Evolutionary conservation across 345 rosid genomes (phyloP).

Genomic region (Arabidopsis thaliana): TAIR10.1 NC_003076.8:6528001-6528500

Average conservation of each 20-base stretch:
- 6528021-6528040: constrained; percentile 81
- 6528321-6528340: constrained; percentile 4
- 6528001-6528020: constrained; percentile 54
- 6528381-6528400: constrained; percentile 81
- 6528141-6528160: constrained; percentile 82
- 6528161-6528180: constrained; percentile 90
- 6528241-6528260: constrained; percentile 33
- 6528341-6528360: constrained; percentile 17
- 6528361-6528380: constrained; percentile 91
- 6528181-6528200: constrained; percentile 74
- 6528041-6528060: constrained; percentile 29
- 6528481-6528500: constrained; percentile 53
- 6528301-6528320: constrained; percentile 21
- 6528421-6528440: constrained; percentile 83
- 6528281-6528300: not conserved
- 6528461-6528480: constrained; percentile 97
- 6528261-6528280: not conserved
- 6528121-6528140: constrained; percentile 92
- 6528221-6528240: constrained; percentile 39
- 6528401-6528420: constrained; percentile 85
- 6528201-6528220: constrained; percentile 77
- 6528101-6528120: constrained; percentile 66
- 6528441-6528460: constrained; percentile 79
- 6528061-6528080: constrained; percentile 25
- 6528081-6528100: constrained; percentile 12